Conservation (phyloP, 1,284 basidiomycete genomes). For the Naganishia sp. region DNA sequence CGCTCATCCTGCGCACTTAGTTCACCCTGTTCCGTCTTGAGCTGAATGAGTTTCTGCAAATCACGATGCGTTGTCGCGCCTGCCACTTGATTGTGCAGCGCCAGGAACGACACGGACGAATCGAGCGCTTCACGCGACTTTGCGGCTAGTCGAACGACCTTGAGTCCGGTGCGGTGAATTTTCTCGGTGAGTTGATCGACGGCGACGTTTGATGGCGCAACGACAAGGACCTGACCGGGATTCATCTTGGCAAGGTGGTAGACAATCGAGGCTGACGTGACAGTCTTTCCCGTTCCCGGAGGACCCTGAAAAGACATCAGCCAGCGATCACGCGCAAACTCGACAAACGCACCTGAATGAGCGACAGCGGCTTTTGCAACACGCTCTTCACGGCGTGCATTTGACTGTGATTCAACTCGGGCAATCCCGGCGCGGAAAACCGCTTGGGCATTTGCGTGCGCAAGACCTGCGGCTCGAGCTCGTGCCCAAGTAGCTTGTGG, state of each 20-base stretch:
- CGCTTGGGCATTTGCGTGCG: constrained; percentile 71
- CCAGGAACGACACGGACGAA: constrained; percentile 88
- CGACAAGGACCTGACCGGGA: constrained; percentile 96
- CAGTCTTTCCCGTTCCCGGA: constrained; percentile 98
- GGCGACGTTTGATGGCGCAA: constrained; percentile 98
- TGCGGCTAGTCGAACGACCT: constrained; percentile 95
- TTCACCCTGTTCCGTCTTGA: constrained; percentile 97
- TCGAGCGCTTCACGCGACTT: constrained; percentile 97
- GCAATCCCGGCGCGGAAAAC: constrained; percentile 94
- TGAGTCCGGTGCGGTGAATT: constrained; percentile 93
- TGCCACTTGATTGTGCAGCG: constrained; percentile 94
- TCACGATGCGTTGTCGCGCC: constrained; percentile 93
- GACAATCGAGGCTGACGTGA: constrained; percentile 98
- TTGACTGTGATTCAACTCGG: constrained; percentile 98
- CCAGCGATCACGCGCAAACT: neutral
- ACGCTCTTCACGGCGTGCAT: constrained; percentile 99
- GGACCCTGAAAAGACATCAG: constrained; percentile 64
- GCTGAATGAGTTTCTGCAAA: constrained; percentile 93
- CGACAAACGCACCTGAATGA: constrained; percentile 68
- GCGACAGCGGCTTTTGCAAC: constrained; percentile 93
- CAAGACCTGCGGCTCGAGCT: constrained; percentile 85
- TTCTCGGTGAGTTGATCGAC: constrained; percentile 99
- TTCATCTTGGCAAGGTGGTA: constrained; percentile 99
- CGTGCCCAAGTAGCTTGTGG: constrained; percentile 96
- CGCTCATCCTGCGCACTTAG: constrained; percentile 93